Evolutionary conservation across 73 alveolate species (phyloP).

Genomic region (Paramecium sexaurelia): DNA sequence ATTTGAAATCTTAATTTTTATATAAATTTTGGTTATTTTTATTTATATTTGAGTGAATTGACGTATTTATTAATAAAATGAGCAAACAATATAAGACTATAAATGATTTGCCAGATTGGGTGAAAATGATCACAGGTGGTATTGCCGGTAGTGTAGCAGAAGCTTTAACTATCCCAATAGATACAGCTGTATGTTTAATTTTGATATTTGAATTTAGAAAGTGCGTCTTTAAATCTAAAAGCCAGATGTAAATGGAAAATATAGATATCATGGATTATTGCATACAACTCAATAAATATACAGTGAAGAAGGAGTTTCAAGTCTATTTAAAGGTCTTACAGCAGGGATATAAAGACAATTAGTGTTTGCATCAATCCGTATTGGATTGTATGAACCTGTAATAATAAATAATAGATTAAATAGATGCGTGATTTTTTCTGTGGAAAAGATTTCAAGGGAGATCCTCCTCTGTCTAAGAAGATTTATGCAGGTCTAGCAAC

Average conservation of each 20-base stretch:
- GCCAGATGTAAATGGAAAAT: conserved; percentile 58
- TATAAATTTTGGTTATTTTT: not conserved
- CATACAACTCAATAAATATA: conserved; percentile 67
- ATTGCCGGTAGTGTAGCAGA: conserved; percentile 70
- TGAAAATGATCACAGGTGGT: conserved; percentile 69
- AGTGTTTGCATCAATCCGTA: conserved; percentile 78
- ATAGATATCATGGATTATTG: conserved; percentile 73
- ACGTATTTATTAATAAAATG: conserved; percentile 17
- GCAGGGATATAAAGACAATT: conserved; percentile 80
- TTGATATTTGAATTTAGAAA: conserved; percentile 29
- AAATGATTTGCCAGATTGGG: conserved; percentile 64
- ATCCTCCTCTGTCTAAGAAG: conserved; percentile 72
- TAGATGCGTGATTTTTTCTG: conserved; percentile 64
- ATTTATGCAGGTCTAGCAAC: conserved; percentile 75
- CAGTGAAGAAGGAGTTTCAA: conserved; percentile 73
- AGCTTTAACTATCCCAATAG: conserved; percentile 72
- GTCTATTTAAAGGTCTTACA: conserved; percentile 73
- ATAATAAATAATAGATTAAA: not conserved
- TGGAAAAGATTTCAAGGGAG: conserved; percentile 66
- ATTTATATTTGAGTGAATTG: not conserved
- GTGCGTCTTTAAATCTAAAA: conserved; percentile 76
- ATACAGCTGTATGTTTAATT: conserved; percentile 70
- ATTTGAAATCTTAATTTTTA: no score
- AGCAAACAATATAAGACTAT: conserved; percentile 9
- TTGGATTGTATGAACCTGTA: conserved; percentile 81